phyloP scores from a whole-genome alignment of 495 filamentous ascomycete genomes.

The Aspergillus avenaceus region DNA sequence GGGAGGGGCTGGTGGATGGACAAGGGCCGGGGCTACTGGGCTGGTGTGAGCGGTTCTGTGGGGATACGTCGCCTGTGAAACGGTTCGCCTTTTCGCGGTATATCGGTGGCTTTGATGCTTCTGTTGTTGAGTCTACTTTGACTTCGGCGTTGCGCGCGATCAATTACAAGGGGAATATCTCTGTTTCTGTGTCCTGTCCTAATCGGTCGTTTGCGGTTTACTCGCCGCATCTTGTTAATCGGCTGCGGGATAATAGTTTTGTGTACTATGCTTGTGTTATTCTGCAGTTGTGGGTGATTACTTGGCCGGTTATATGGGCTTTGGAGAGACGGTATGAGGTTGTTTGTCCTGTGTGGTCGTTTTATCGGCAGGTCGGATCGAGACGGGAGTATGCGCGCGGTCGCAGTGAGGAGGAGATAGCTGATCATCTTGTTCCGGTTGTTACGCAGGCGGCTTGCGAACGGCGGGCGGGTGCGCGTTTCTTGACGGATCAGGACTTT shows the following conservation, averaged over 20 bases:
- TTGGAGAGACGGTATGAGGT: slow-evolving; percentile 39
- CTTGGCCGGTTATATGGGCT: slow-evolving; percentile 41
- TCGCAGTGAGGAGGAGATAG: slow-evolving; percentile 13
- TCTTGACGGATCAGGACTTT: slow-evolving; percentile 13
- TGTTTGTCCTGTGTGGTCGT: slow-evolving; percentile 15
- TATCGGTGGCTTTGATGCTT: slow-evolving; percentile 30
- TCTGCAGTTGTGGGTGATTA: slow-evolving; percentile 43
- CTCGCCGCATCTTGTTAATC: slow-evolving; percentile 47
- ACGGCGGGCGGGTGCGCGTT: slow-evolving; percentile 5
- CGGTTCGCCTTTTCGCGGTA: slow-evolving; percentile 41
- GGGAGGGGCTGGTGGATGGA: slow-evolving; percentile 7
- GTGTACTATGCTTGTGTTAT: slow-evolving; percentile 36
- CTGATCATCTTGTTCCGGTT: slow-evolving; percentile 12
- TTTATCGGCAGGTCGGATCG: neutral
- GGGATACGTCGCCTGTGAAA: slow-evolving; percentile 35
- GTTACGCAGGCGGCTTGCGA: slow-evolving; percentile 19
- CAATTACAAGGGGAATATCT: slow-evolving; percentile 38
- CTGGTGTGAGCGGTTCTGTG: slow-evolving; percentile 41
- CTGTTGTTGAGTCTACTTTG: slow-evolving; percentile 26
- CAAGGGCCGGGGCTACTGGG: slow-evolving; percentile 19
- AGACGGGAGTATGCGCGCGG: slow-evolving; percentile 2
- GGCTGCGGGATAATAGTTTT: slow-evolving; percentile 29
- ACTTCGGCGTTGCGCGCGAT: slow-evolving; percentile 37
- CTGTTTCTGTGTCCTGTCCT: slow-evolving; percentile 15
- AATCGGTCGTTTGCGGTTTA: slow-evolving; percentile 35